Base-by-base conservation (phyloP, 202 grass and related monocot genomes). In the Elaeis oleifera region DNA sequence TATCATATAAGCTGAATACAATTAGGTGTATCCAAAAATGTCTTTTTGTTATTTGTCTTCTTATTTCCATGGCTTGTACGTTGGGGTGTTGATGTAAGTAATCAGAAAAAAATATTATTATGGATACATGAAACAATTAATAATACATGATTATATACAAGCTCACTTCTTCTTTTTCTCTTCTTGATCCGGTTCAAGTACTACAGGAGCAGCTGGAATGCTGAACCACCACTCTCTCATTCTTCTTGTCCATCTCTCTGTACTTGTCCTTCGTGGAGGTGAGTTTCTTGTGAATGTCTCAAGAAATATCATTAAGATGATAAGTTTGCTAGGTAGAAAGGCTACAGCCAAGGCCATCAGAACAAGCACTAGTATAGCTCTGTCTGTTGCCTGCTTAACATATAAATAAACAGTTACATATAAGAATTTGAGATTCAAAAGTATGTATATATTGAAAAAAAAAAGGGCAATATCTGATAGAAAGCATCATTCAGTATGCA, bases 211-310 rank as follows among this genome's bases (percentile, higher is more conserved):
- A 68, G 84, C 92, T 31, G 92, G 92, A 74, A 96, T 89, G 57
- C 92, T 96, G 68, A 96, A 90, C 91, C 91, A 96, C 91, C 79
- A 96, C 68, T 96, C 91, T 74, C 91, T 85, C 22, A 90, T 60
- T 65, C 92, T 88, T 76, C 92, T 79, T 58, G 76, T 89, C 68
- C 73, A 96, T 59, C 71, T 88, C 64, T 96, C 92, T 58, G 92
- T 96, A 64, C 81, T 91, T 50, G 69, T 59, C 63, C 71, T 96
- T 71, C 92, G 83, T 36, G 53, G 71, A 18, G 87, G 84, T 39
- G 87, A 91, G 28, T 81, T 64, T 54, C 86, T 77, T 5, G 92
- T 96, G 67, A 88, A 96, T 65, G 81, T 69, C 78, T 89, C 92
- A 67, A 91, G 76, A 81, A 96, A 91, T 44, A 76, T 61, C 63